phyloP scores from a whole-genome alignment of 1,284 basidiomycete genomes.

The Psilocybe mexicana region DNA sequence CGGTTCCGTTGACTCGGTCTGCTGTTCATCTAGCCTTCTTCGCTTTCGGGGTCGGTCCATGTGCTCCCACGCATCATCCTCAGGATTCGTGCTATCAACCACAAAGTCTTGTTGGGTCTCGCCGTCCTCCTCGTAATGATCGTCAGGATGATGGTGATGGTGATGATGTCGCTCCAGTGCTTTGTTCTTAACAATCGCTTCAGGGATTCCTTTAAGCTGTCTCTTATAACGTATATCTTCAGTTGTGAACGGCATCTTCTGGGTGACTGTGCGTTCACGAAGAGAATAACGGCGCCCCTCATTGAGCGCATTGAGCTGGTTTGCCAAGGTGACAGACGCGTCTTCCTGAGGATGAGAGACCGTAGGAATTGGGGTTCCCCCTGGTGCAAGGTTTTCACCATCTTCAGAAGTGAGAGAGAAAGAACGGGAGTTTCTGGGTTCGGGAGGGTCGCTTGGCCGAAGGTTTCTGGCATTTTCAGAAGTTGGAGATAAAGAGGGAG shows the following conservation, averaged over 20 bases:
- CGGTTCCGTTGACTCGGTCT: conserved; percentile 2
- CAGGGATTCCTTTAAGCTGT: conserved; percentile 49
- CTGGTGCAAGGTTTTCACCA: neutral
- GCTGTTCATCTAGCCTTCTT: conserved; percentile 6
- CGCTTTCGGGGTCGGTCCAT: conserved; percentile 13
- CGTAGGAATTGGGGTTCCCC: neutral
- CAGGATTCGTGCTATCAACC: conserved; percentile 15
- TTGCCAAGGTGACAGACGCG: conserved; percentile 7
- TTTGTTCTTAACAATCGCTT: conserved; percentile 54
- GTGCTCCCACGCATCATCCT: conserved; percentile 25
- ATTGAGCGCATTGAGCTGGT: conserved; percentile 14
- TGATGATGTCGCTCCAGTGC: conserved; percentile 27
- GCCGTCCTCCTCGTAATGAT: conserved; percentile 31
- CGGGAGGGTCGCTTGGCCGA: neutral
- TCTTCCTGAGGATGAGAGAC: conserved; percentile 5
- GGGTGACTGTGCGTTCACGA: conserved; percentile 48
- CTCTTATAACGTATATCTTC: conserved; percentile 50
- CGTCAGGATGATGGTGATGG: conserved; percentile 26
- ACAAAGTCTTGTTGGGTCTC: conserved; percentile 31
- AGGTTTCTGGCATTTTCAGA: neutral
- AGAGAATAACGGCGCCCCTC: conserved; percentile 45
- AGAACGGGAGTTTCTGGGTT: conserved; percentile 1
- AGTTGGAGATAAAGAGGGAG: conserved; percentile 1
- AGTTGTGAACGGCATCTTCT: conserved; percentile 54
- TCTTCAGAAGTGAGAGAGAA: neutral